Evolutionary conservation across 805 yeast genomes (phyloP), one percentile per base, ranked within the genome.

Genomic region (Hanseniaspora taiwanica): DNA sequence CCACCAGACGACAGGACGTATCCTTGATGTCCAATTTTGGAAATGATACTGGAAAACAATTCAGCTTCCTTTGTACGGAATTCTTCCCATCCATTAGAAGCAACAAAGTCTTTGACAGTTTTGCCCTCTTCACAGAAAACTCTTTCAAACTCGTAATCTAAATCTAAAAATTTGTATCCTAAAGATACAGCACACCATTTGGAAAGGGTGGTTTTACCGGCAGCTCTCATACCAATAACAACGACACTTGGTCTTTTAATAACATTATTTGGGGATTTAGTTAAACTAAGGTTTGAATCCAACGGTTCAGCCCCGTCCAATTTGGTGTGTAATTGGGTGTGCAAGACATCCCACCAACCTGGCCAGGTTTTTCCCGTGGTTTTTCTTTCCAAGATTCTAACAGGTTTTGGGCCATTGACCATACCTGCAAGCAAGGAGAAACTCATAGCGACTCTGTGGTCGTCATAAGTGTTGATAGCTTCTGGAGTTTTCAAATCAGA

Each of bases 341-440:
- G 86, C 46, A 91, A 66, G 27, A 78, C 72, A 62, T 91, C 98
- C 98, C 98, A 91, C 98, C 98, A 91, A 29, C 96, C 97, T 17
- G 98, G 98, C 98, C 98, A 91, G 0, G 98, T 91, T 65, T 91
- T 91, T 42, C 89, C 93, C 1, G 96, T 93, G 56, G 96, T 85
- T 20, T 81, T 74, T 62, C 96, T 76, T 55, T 89, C 96, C 48
- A 79, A 75, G 44, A 91, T 76, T 47, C 76, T 65, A 1, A 81
- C 89, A 1, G 82, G 77, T 35, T 61, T 56, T 1, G 27, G 16
- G 6, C 49, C 39, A 24, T 54, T 46, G 38, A 74, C 71, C 51
- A 83, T 66, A 27, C 94, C 85, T 3, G 96, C 89, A 40, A 91
- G 64, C 44, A 91, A 66, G 3, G 95, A 83, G 61, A 91, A 81